phyloP scores from a whole-genome alignment of 805 yeast species.

The Starmerella potacharoeniae region DNA sequence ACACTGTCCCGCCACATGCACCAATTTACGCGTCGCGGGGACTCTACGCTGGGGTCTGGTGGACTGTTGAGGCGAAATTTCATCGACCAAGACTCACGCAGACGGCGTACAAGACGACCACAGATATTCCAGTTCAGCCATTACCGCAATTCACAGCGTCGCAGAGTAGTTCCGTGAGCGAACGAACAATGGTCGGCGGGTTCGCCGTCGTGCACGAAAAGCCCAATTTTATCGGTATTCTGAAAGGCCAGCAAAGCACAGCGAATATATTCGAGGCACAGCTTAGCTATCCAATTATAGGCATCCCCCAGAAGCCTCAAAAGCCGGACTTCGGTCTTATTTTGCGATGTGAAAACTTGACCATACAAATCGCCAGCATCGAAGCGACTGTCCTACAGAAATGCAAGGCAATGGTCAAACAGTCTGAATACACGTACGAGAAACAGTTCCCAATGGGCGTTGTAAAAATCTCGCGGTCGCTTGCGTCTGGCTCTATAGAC shows the following conservation, averaged over 20 bases:
- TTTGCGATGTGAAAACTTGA: background rate
- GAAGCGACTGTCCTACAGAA: background rate
- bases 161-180: background rate
- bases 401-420: background rate
- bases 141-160: background rate
- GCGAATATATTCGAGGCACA: background rate
- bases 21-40: background rate
- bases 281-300: background rate
- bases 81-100: background rate
- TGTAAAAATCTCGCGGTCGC: background rate
- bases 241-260: background rate
- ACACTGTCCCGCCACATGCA: slow-evolving; percentile 10
- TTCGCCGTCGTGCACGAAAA: background rate
- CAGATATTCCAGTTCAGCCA: background rate
- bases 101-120: background rate
- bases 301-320: background rate
- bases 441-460: background rate
- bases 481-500: background rate
- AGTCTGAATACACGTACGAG: background rate
- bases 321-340: background rate
- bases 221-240: background rate
- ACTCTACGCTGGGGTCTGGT: background rate
- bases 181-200: background rate
- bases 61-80: background rate
- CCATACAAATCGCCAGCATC: background rate